Evolutionary conservation across 2,329 filamentous ascomycete genomes (phyloP).

Genomic region (Cladosporium sphaerospermum): DNA sequence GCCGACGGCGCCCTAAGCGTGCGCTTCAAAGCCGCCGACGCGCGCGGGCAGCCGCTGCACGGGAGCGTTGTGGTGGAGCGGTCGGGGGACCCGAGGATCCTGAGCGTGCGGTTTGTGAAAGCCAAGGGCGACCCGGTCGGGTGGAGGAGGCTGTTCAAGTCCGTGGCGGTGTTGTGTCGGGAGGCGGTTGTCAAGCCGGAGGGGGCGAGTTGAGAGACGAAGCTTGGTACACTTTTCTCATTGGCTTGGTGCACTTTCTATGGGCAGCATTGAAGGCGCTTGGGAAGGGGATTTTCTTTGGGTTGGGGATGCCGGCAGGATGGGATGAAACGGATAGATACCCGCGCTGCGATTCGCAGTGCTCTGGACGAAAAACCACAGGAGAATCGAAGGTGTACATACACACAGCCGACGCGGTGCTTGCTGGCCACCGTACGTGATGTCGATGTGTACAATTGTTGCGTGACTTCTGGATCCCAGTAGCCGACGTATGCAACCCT

Average conservation of each 20-base stretch:
- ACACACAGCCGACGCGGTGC: too few species aligned
- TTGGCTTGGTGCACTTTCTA: neutral
- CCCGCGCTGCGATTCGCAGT: too few species aligned
- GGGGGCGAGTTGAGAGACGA: neutral
- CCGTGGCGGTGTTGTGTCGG: conserved; percentile 79
- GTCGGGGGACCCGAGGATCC: conserved; percentile 46
- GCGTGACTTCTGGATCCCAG: too few species aligned
- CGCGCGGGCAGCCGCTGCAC: conserved; percentile 63
- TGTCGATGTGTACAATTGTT: too few species aligned
- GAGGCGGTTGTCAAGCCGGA: conserved; percentile 56
- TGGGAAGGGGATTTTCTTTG: too few species aligned
- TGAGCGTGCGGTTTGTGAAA: conserved; percentile 84
- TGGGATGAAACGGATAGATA: too few species aligned
- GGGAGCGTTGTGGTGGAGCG: conserved; percentile 70
- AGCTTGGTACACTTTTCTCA: neutral
- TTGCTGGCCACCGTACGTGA: too few species aligned
- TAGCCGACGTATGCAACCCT: too few species aligned
- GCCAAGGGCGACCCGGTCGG: conserved; percentile 92
- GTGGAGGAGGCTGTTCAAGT: conserved; percentile 96
- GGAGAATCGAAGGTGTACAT: too few species aligned
- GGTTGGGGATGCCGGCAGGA: too few species aligned
- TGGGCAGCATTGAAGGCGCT: neutral
- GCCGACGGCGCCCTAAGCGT: conserved; percentile 39
- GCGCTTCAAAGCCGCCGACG: conserved; percentile 64
- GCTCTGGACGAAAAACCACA: too few species aligned